Evolutionary conservation across 345 rosid species (phyloP).

Genomic region (Rubroshorea leprosula): DNA sequence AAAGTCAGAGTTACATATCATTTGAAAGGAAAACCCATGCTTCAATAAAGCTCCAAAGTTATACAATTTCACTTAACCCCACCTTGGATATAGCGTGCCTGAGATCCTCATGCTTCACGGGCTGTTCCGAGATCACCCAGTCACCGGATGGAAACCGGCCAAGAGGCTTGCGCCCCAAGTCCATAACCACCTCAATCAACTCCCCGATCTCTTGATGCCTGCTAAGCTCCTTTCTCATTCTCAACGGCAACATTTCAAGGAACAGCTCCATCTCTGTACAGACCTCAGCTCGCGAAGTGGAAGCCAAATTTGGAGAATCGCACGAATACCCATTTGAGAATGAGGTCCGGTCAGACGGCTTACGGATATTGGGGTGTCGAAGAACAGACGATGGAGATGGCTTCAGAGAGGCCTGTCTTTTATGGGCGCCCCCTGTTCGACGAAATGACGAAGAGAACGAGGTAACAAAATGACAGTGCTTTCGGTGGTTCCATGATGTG

Average conservation of each 20-base stretch:
- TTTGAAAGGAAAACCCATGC: no score
- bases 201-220: slow-evolving; percentile 53
- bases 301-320: slow-evolving; percentile 28
- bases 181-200: slow-evolving; percentile 91
- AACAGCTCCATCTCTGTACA: slow-evolving; percentile 63
- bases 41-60: no score
- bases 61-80: background rate
- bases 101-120: slow-evolving; percentile 71
- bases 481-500: slow-evolving; percentile 49
- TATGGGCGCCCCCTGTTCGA: slow-evolving; percentile 47
- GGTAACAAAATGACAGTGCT: slow-evolving; percentile 25
- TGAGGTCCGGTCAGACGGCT: slow-evolving; percentile 38
- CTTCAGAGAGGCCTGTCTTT: slow-evolving; percentile 36
- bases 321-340: slow-evolving; percentile 35
- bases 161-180: slow-evolving; percentile 81
- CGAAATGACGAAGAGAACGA: slow-evolving; percentile 53
- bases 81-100: slow-evolving; percentile 78
- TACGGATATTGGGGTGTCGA: slow-evolving; percentile 46
- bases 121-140: slow-evolving; percentile 69
- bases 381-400: slow-evolving; percentile 35
- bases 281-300: slow-evolving; percentile 27
- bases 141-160: slow-evolving; percentile 95
- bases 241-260: slow-evolving; percentile 64
- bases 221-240: slow-evolving; percentile 51
- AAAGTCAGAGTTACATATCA: background rate